phyloP scores from a whole-genome alignment of 2,329 filamentous ascomycete genomes.

The Verticillium zaregamsianum region DNA sequence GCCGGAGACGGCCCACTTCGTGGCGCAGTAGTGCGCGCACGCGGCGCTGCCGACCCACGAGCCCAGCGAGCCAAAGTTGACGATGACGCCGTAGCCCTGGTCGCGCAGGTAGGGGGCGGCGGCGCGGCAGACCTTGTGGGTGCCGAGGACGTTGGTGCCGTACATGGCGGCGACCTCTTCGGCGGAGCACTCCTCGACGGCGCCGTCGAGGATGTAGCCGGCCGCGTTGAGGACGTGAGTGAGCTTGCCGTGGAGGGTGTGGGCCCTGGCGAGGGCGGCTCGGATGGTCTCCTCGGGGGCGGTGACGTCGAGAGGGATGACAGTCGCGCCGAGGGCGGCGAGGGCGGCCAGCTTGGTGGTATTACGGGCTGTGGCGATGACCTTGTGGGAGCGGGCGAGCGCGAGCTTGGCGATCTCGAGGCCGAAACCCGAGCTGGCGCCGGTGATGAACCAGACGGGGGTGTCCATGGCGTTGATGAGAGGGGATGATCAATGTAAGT shows the following conservation, averaged over 20 bases:
- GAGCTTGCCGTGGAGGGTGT: constrained; percentile 28
- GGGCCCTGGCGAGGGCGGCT: constrained; percentile 14
- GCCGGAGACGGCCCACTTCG: constrained; percentile 42
- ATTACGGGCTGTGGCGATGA: constrained; percentile 45
- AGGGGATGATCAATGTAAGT: too few relatives aligned
- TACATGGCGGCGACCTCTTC: constrained; percentile 34
- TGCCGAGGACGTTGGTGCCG: constrained; percentile 51
- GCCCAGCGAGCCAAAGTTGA: constrained; percentile 42
- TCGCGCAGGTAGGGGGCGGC: constrained; percentile 43
- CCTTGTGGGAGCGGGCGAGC: constrained; percentile 41
- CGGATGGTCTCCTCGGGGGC: constrained; percentile 21
- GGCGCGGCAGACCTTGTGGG: constrained; percentile 42
- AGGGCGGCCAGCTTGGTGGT: constrained; percentile 35
- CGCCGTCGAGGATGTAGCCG: constrained; percentile 38
- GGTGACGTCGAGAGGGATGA: constrained; percentile 43
- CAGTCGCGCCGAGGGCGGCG: constrained; percentile 34
- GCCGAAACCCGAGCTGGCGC: constrained; percentile 48
- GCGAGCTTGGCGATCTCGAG: constrained; percentile 36
- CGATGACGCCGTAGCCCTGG: constrained; percentile 27
- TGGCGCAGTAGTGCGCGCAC: constrained; percentile 35
- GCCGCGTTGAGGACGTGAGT: constrained; percentile 46
- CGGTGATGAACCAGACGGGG: constrained; percentile 48
- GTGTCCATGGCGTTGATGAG: neutral
- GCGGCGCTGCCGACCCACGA: constrained; percentile 35
- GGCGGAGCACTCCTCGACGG: constrained; percentile 33